Percentiles rank a stretch among this genome's conserved stretches.
Evolutionary conservation across 108 stramenopile species (phyloP).

Genomic region (Cafeteria roenbergensis): DNA sequence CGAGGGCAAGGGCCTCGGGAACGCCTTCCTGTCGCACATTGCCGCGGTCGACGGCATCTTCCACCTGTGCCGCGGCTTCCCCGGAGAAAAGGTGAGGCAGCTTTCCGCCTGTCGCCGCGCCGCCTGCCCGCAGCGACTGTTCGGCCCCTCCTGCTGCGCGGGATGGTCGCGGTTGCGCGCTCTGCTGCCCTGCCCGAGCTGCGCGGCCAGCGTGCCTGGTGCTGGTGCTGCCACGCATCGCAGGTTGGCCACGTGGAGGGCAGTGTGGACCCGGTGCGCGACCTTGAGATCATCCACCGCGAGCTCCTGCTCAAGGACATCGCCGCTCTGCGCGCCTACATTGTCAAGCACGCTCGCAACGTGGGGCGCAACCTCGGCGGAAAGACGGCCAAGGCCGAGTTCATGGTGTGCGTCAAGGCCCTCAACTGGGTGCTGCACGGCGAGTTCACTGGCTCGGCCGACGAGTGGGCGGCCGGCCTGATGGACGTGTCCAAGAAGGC

Average conservation of each 20-base stretch:
- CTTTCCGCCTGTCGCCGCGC: too few species aligned
- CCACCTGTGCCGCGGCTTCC: constrained; percentile 80
- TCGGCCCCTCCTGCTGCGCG: too few species aligned
- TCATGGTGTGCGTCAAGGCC: constrained; percentile 16
- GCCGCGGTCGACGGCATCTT: constrained; percentile 91
- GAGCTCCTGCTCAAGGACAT: constrained; percentile 88
- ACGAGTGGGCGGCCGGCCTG: too few species aligned
- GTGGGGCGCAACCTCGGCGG: constrained; percentile 38
- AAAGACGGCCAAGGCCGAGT: constrained; percentile 20
- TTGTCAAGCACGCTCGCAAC: constrained; percentile 59
- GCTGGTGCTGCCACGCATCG: too few species aligned
- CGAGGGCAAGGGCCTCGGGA: constrained; percentile 95
- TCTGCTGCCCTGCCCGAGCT: too few species aligned
- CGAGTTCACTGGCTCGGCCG: too few species aligned
- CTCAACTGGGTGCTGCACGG: constrained; percentile 18
- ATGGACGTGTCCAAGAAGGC: constrained; percentile 61
- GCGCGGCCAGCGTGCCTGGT: too few species aligned
- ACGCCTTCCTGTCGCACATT: constrained; percentile 94
- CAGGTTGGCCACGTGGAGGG: constrained; percentile 99
- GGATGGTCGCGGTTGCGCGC: too few species aligned
- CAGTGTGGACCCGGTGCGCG: constrained; percentile 91
- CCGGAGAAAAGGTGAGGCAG: constrained; percentile 82
- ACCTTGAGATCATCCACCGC: constrained; percentile 88
- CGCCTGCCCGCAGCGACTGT: too few species aligned
- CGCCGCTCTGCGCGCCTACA: constrained; percentile 46